A percentile compares a stretch with the other conserved stretches of the same genome.
phyloP scores from a whole-genome alignment of 2,329 filamentous ascomycete species.

The Exserohilum turcica region DNA sequence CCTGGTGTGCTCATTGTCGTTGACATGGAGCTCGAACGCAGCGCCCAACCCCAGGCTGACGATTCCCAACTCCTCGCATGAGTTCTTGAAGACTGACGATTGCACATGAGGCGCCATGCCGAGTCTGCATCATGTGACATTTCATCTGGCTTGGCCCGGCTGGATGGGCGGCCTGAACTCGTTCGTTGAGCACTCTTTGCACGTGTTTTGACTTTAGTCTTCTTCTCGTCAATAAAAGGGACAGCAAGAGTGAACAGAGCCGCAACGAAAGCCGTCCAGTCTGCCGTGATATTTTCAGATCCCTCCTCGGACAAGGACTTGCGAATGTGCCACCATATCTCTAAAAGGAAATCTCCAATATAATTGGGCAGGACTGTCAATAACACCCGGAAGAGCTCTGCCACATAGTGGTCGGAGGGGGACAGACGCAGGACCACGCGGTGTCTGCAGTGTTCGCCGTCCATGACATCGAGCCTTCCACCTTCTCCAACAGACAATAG shows the following conservation, averaged over 20 bases:
- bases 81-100: slow-evolving; percentile 29
- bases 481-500: slow-evolving; percentile 32
- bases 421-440: slow-evolving; percentile 39
- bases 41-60: slow-evolving; percentile 43
- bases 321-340: slow-evolving; percentile 48
- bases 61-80: slow-evolving; percentile 41
- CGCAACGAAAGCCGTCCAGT: slow-evolving; percentile 50
- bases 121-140: slow-evolving; percentile 31
- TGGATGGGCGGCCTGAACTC: slow-evolving; percentile 30
- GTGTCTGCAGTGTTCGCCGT: slow-evolving; percentile 41
- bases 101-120: slow-evolving; percentile 44
- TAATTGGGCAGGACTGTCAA: slow-evolving; percentile 43
- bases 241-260: slow-evolving; percentile 49
- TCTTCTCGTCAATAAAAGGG: slow-evolving; percentile 41
- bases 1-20: slow-evolving; percentile 31
- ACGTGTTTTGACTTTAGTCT: slow-evolving; percentile 24
- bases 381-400: slow-evolving; percentile 40
- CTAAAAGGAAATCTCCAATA: slow-evolving; percentile 44
- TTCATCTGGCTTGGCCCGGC: slow-evolving; percentile 32
- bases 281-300: slow-evolving; percentile 21
- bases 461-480: slow-evolving; percentile 40
- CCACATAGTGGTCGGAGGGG: slow-evolving; percentile 35
- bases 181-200: slow-evolving; percentile 29
- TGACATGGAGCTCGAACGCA: slow-evolving; percentile 32
- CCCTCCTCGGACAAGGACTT: slow-evolving; percentile 25